Conservation (phyloP, 495 filamentous ascomycete species). For the Annulohypoxylon maeteangense region DNA sequence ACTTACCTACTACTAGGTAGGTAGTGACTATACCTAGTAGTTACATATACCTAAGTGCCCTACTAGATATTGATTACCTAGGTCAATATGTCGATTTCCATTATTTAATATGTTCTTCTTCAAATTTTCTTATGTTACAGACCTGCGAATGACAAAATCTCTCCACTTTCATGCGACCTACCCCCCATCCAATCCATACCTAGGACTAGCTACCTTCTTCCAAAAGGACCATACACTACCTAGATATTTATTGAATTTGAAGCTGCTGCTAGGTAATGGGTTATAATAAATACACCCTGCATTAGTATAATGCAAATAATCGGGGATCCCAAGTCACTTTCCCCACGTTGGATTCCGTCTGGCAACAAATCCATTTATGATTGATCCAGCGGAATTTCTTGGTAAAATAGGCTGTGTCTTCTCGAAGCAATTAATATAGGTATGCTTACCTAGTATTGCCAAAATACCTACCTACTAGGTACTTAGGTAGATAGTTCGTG, state of each 20-base stretch:
- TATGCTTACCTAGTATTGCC: too few relatives aligned
- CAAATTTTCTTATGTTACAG: background rate
- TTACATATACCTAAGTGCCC: too few relatives aligned
- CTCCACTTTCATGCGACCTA: background rate
- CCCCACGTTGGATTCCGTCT: background rate
- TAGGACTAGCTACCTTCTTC: background rate
- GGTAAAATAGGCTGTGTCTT: background rate
- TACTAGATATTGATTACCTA: too few relatives aligned
- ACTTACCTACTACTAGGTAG: background rate
- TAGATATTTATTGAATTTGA: too few relatives aligned
- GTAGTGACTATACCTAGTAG: too few relatives aligned
- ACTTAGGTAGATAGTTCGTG: background rate
- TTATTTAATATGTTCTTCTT: too few relatives aligned
- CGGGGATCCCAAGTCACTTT: background rate
- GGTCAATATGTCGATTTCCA: background rate
- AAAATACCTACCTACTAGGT: background rate
- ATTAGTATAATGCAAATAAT: background rate
- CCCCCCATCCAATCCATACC: background rate
- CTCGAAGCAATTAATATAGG: background rate
- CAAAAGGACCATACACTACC: background rate
- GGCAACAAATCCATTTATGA: background rate
- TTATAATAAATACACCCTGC: conserved; percentile 5
- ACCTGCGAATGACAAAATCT: background rate
- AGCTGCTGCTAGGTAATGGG: background rate
- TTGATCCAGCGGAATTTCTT: too few relatives aligned